Conservation (phyloP, 805 yeast species). For the Metschnikowia lachancei region DNA sequence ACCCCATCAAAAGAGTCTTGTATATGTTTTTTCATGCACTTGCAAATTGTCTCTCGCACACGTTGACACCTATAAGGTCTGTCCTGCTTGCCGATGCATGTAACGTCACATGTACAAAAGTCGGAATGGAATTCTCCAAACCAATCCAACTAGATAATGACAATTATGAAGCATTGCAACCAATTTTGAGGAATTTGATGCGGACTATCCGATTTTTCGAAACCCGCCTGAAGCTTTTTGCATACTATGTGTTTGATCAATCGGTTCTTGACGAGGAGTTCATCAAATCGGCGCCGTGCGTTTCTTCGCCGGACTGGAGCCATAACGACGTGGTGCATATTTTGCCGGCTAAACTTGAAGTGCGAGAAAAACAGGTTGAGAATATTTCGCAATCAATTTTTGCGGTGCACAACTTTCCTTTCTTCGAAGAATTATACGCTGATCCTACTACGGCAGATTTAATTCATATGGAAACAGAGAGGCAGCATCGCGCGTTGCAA, state of each 20-base stretch:
- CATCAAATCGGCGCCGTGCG: slow-evolving; percentile 12
- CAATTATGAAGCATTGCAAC: slow-evolving; percentile 22
- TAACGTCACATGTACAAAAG: slow-evolving; percentile 31
- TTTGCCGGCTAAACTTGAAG: slow-evolving; percentile 18
- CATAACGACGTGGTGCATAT: slow-evolving; percentile 21
- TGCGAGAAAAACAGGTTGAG: slow-evolving; percentile 15
- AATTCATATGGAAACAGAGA: slow-evolving; percentile 12
- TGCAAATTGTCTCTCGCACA: slow-evolving; percentile 34
- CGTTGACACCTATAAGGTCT: slow-evolving; percentile 35
- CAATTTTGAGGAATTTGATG: slow-evolving; percentile 27
- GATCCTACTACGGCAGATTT: slow-evolving; percentile 17
- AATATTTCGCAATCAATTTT: slow-evolving; percentile 11
- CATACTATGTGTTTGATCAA: slow-evolving; percentile 22
- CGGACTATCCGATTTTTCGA: slow-evolving; percentile 36
- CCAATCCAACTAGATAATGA: slow-evolving; percentile 19
- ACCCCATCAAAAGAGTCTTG: slow-evolving; percentile 33
- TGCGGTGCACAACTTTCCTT: slow-evolving; percentile 20
- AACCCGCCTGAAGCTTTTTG: slow-evolving; percentile 27
- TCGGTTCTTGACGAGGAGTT: slow-evolving; percentile 26
- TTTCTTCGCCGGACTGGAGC: slow-evolving; percentile 9
- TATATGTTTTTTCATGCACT: slow-evolving; percentile 35
- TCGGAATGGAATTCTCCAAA: slow-evolving; percentile 26
- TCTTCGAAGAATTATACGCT: slow-evolving; percentile 17
- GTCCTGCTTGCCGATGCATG: slow-evolving; percentile 35
- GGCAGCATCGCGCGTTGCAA: slow-evolving; percentile 17